Percentiles rank a stretch among this genome's conserved stretches.
These are phyloP conservation scores for Pichia ethanolica DNA, from an alignment of 805 yeast genomes.

Conservation along the genomic window DNA sequence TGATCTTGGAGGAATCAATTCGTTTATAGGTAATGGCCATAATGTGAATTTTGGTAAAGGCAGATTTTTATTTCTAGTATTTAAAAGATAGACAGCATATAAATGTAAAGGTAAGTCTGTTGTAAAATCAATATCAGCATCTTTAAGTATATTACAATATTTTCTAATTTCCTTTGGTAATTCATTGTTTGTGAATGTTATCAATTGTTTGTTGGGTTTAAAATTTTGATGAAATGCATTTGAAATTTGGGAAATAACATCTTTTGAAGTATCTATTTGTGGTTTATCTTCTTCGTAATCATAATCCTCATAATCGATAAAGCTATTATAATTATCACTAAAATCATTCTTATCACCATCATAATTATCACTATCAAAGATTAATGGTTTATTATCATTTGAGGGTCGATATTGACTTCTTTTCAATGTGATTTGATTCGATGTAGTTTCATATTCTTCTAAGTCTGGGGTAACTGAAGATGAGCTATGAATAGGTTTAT, in stretches of 20 bases:
- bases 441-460: too few species aligned
- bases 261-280: neutral
- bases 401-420: too few species aligned
- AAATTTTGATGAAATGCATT: neutral
- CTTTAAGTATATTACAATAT: conserved; percentile 19
- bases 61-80: conserved; percentile 10
- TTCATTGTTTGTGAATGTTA: neutral
- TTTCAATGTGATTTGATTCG: too few species aligned
- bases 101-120: conserved; percentile 58
- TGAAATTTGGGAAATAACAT: neutral
- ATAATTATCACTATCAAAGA: too few species aligned
- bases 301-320: too few species aligned
- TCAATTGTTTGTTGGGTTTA: neutral
- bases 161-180: neutral
- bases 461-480: too few species aligned
- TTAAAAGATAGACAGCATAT: conserved; percentile 47
- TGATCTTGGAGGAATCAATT: conserved; percentile 5
- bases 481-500: too few species aligned
- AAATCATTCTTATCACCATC: too few species aligned
- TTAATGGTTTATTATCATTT: too few species aligned
- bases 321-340: too few species aligned
- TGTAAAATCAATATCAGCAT: conserved; percentile 43
- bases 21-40: conserved; percentile 8
- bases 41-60: conserved; percentile 4
- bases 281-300: neutral